Base-by-base conservation (phyloP, 2,329 filamentous ascomycete genomes). In the Madurella mycetomatis region DNA sequence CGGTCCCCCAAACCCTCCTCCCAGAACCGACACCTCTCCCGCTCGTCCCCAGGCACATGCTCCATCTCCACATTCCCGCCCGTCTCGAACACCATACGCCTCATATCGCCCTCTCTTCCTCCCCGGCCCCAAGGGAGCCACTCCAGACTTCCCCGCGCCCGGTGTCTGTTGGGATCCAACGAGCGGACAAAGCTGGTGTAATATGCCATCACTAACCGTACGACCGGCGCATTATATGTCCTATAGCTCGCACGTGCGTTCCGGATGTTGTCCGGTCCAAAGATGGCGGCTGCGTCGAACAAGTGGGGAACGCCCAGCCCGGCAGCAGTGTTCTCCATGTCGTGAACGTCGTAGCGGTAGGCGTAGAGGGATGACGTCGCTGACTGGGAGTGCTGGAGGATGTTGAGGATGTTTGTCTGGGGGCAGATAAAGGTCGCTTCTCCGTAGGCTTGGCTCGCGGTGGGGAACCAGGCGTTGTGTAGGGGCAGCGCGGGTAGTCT, bases 301-400 rank as follows among this genome's bases (percentile, higher is more conserved):
- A 76, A 67, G 63, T 81, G 78, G 30, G 73, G 74, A 3, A 78
- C 75, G 17, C 78, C 78, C 2, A 74, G 54, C 0, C 78, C 78
- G 0, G 52, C 32, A 5, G 67, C 67, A 0, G 60, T 49, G 59
- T 71, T 67, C 15, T 63, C 56, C 1, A 62, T 53, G 64, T 79
- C 76, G 39, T 64, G 62, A 18, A 81, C 75, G 65, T 79, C 73
- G 69, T 75, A 81, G 40, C 73, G 73, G 65, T 81, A 81, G 25
- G 70, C 69, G 71, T 74, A 81, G 15, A 71, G 60, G 9, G 60
- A 8, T 60, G 42, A 46, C 47, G 37, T 30, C 45, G 48, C 9
- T 11, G 34, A 11, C 34, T 49, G 30, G 50, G 56, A n/a, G 2
- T 30, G 41, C 60, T 47, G 25, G 40, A 47, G 15, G 54, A 41